A percentile compares a stretch with the other conserved stretches of the same genome.
These are phyloP conservation scores for Solanum pimpinellifolium DNA, from an alignment of 257 asterid genomes.

Conservation along the genomic window DNA sequence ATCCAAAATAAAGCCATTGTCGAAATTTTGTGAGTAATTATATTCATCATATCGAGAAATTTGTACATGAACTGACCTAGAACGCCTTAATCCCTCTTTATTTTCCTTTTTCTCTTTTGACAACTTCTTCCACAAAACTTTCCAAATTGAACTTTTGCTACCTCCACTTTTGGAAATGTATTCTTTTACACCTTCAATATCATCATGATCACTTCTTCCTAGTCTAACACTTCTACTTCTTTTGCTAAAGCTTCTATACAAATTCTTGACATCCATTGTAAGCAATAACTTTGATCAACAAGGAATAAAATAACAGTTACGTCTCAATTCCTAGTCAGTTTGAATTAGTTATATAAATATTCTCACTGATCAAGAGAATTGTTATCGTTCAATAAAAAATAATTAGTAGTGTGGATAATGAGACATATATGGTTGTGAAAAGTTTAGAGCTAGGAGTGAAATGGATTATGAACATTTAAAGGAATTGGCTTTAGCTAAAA, in stretches of 20 bases:
- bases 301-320: neutral
- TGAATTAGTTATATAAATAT: neutral
- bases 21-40: slow-evolving; percentile 9
- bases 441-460: neutral
- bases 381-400: neutral
- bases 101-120: no score
- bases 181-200: neutral
- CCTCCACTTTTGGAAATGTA: neutral
- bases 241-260: slow-evolving; percentile 1
- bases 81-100: neutral
- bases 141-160: neutral
- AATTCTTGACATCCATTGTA: slow-evolving; percentile 3
- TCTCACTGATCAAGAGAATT: neutral
- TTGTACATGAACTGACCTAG: neutral
- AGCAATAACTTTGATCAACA: neutral
- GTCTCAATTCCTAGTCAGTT: neutral
- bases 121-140: no score
- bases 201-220: neutral
- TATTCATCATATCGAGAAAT: slow-evolving; percentile 1
- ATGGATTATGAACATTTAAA: neutral
- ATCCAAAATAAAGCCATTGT: neutral
- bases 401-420: neutral
- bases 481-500: neutral
- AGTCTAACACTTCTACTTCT: slow-evolving; percentile 1
- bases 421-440: neutral